Base-by-base conservation (phyloP, 371 early-diverging fungal genomes). In the Vairimorpha necatrix region DNA sequence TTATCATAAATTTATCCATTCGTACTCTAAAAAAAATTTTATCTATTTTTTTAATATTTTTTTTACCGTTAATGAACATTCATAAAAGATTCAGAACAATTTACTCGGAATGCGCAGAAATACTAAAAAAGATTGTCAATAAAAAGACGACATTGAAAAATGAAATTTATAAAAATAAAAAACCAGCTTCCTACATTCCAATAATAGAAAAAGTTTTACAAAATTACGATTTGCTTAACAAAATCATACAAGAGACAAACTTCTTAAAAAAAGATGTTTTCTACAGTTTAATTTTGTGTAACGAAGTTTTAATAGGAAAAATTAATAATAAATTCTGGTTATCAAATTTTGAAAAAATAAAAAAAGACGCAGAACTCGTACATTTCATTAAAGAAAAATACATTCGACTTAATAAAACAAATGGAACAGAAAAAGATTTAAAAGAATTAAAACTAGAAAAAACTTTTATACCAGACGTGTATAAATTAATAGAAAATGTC, bases 141-240 rank as follows among this genome's bases (percentile, higher is more conserved):
- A 78, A 79, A 48, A 66, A 54, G 33, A 63, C 67, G 14, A 80
- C 82, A 58, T 54, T 84, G 28, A 84, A 82, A 71, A 75, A 62
- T 32, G 84, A 78, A 34, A 76, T 80, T 24, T 84, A 84, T 53
- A 80, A 77, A 36, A 77, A 48, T n/a, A 75, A 77, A 50, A 68
- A 72, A 36, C 82, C 81, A 30, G 67, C 30, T 11, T 76, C 75
- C 58, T 84, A 82, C 67, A 61, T 78, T 42, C 78, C 75, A 1
- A 39, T 84, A 4, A 20, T 84, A n/a, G 63, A 80, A 39, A 80
- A 69, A 30, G 69, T 82, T 39, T 22, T 84, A 22, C 30, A 72
- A 26, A 84, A 76, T 46, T 72, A 74, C 42, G 72, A 67, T 9
- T n/a, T 75, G 13, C 69, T 82, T 20, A 28, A 50, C 20, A 36